phyloP scores from a whole-genome alignment of 306 rosid species.

The Begonia masoniana region DNA sequence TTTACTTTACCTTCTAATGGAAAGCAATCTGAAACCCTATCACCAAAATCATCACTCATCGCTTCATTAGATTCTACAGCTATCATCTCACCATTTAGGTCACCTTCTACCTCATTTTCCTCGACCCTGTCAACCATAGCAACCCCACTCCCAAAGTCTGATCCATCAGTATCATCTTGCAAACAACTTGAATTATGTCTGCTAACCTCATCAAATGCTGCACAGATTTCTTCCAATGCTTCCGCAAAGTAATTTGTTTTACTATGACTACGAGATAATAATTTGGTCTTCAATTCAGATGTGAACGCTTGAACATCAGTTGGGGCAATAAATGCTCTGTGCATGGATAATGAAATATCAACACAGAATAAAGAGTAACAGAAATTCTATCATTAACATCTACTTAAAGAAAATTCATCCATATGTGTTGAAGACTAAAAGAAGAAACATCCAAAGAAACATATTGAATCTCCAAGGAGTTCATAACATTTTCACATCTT shows the following conservation, averaged over 20 bases:
- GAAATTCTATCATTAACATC: not conserved
- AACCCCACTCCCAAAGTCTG: slow-evolving; percentile 48
- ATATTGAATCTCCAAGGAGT: no score
- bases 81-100: slow-evolving; percentile 36
- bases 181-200: slow-evolving; percentile 43
- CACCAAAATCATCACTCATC: slow-evolving; percentile 18
- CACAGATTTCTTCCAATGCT: slow-evolving; percentile 86
- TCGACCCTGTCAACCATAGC: slow-evolving; percentile 40
- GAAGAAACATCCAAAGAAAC: no score
- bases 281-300: slow-evolving; percentile 46
- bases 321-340: slow-evolving; percentile 97
- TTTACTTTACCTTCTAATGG: slow-evolving; percentile 37
- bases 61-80: slow-evolving; percentile 24
- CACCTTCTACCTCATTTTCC: slow-evolving; percentile 24
- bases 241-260: slow-evolving; percentile 68
- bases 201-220: slow-evolving; percentile 67
- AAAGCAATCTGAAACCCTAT: slow-evolving; percentile 35
- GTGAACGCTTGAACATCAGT: slow-evolving; percentile 82
- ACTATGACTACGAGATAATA: slow-evolving; percentile 59
- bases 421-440: no score
- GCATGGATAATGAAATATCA: slow-evolving; percentile 17
- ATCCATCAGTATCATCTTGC: slow-evolving; percentile 47
- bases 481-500: no score
- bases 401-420: no score
- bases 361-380: slow-evolving; percentile 3